Conservation (phyloP, 1,139 yeast genomes). For the Saccharomyces hybrid region DNA sequence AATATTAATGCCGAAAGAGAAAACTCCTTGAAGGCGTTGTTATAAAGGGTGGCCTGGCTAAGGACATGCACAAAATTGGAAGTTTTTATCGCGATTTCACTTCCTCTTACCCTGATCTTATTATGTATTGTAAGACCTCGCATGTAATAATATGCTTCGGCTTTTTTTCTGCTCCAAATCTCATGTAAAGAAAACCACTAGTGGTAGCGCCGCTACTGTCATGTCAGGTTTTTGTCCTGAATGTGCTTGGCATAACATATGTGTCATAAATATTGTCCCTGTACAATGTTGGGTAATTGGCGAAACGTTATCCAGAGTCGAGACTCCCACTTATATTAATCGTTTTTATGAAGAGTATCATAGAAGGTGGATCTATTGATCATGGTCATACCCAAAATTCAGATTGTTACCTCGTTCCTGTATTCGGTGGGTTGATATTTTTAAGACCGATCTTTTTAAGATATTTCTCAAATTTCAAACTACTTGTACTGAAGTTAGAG, state of each 20-base stretch:
- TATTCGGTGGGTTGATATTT: not conserved
- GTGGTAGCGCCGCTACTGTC: not conserved
- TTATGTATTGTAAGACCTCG: not conserved
- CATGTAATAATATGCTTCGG: not conserved
- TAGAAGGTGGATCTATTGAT: not conserved
- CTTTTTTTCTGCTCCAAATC: not conserved
- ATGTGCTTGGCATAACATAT: not conserved
- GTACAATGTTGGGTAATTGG: not conserved
- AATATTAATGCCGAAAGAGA: not conserved
- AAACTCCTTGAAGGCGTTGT: not conserved
- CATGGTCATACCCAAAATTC: not conserved
- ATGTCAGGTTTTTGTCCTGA: not conserved
- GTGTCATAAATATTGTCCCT: not conserved
- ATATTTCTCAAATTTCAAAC: not conserved
- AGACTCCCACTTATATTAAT: not conserved
- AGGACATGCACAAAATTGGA: not conserved
- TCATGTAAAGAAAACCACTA: not conserved
- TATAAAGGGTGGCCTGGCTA: not conserved
- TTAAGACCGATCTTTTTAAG: not conserved
- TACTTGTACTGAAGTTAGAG: not conserved
- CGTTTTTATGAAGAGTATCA: not conserved
- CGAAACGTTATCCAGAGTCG: not conserved
- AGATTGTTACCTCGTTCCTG: not conserved
- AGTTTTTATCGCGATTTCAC: not conserved
- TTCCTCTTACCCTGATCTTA: not conserved